Conservation (phyloP, 1,139 yeast species). For the Sugiyamaella pinicola region DNA sequence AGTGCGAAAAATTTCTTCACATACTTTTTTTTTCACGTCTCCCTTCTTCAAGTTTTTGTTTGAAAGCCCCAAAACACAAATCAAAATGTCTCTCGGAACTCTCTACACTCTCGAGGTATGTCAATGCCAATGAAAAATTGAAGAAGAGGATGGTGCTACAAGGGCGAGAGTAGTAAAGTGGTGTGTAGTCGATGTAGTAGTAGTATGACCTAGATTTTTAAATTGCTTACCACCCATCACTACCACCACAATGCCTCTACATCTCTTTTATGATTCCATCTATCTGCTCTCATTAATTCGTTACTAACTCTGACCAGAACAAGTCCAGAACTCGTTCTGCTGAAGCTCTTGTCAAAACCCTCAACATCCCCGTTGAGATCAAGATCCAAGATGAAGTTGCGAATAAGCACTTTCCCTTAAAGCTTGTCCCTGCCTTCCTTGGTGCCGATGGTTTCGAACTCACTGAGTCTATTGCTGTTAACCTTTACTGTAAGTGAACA, state of each 20-base stretch:
- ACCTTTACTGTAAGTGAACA: slow-evolving; percentile 47
- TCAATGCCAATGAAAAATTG: not conserved
- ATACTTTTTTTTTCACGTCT: slow-evolving; percentile 1
- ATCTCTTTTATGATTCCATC: no score
- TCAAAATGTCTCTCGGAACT: slow-evolving; percentile 41
- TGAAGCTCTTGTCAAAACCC: slow-evolving; percentile 66
- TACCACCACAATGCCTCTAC: no score
- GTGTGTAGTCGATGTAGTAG: no score
- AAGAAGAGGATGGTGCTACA: no score
- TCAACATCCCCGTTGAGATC: slow-evolving; percentile 69
- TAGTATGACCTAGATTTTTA: no score
- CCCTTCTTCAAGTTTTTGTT: slow-evolving; percentile 13
- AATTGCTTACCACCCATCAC: no score
- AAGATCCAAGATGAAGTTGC: slow-evolving; percentile 50
- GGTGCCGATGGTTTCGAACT: slow-evolving; percentile 81
- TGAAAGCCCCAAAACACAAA: slow-evolving; percentile 1
- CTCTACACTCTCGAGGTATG: slow-evolving; percentile 36
- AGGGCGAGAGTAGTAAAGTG: no score
- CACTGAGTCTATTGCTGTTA: slow-evolving; percentile 77
- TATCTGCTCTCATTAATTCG: no score
- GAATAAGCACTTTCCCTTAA: slow-evolving; percentile 67
- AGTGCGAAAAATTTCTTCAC: slow-evolving; percentile 1
- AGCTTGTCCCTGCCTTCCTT: slow-evolving; percentile 73
- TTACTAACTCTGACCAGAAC: slow-evolving; percentile 11
- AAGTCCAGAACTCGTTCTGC: slow-evolving; percentile 49